Conservation (phyloP, 2,329 filamentous ascomycete genomes). For the Cytospora piceae region DNA sequence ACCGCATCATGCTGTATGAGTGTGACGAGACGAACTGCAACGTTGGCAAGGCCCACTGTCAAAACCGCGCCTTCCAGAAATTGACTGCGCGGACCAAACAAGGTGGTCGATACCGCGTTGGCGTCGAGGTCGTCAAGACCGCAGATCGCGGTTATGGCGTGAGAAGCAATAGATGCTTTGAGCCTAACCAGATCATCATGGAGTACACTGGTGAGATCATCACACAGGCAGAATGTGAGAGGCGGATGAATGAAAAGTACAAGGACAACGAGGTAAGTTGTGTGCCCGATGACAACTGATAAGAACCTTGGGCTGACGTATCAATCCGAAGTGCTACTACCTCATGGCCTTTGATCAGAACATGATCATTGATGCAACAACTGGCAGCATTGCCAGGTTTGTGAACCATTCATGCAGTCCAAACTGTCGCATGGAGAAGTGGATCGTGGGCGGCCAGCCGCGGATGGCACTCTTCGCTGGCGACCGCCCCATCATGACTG, state of each 20-base stretch:
- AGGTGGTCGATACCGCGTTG: constrained; percentile 86
- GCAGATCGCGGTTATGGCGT: constrained; percentile 87
- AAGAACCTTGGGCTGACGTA: constrained; percentile 7
- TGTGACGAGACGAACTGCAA: constrained; percentile 91
- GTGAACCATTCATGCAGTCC: constrained; percentile 97
- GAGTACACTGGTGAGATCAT: constrained; percentile 99
- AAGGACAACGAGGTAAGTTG: constrained; percentile 83
- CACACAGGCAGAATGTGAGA: constrained; percentile 89
- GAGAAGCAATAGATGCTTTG: constrained; percentile 84
- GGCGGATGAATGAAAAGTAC: constrained; percentile 90
- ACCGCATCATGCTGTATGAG: constrained; percentile 96
- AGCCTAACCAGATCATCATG: constrained; percentile 92
- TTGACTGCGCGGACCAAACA: constrained; percentile 74
- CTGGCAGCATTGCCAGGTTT: constrained; percentile 93
- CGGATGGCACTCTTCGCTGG: constrained; percentile 97
- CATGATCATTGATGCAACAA: constrained; percentile 97
- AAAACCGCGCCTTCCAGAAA: constrained; percentile 85
- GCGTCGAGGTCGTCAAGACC: constrained; percentile 94
- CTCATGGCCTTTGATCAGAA: constrained; percentile 98
- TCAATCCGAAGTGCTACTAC: constrained; percentile 77
- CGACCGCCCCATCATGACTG: constrained; percentile 85
- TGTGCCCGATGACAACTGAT: too few relatives aligned
- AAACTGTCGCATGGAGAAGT: constrained; percentile 98
- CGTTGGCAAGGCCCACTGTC: constrained; percentile 72
- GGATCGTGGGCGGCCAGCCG: constrained; percentile 91